phyloP scores from a whole-genome alignment of 331 rosid species.

The Acacia concinna region DNA sequence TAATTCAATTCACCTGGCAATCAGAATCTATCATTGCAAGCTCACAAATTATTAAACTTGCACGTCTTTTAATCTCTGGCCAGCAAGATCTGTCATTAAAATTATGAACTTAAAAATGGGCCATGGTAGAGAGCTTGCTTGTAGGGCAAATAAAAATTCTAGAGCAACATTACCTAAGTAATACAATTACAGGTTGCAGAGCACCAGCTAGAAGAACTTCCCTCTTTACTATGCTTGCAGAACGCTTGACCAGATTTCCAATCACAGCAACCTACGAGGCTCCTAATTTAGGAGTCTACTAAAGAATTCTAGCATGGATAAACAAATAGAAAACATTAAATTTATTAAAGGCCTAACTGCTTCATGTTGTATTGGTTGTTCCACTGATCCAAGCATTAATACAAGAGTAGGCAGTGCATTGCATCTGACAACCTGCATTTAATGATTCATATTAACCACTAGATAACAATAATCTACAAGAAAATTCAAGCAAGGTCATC shows the following conservation, averaged over 20 bases:
- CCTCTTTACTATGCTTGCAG: conserved; percentile 68
- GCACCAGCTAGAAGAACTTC: conserved; percentile 89
- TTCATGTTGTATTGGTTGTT: conserved; percentile 72
- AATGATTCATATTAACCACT: conserved; percentile 28
- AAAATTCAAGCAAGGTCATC: conserved; percentile 9
- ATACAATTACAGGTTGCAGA: conserved; percentile 84
- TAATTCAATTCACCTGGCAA: conserved; percentile 57
- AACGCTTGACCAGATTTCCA: conserved; percentile 86
- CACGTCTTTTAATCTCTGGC: conserved; percentile 78
- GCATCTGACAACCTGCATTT: conserved; percentile 76
- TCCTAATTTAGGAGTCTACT: conserved; percentile 28
- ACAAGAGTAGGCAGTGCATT: conserved; percentile 84
- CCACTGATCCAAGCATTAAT: conserved; percentile 83
- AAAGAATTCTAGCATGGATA: neutral
- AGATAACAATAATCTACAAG: neutral
- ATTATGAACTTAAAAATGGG: conserved; percentile 1
- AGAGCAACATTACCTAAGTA: conserved; percentile 58
- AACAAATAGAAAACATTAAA: neutral
- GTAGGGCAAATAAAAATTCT: neutral
- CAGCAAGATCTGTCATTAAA: conserved; percentile 62
- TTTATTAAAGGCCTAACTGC: conserved; percentile 54
- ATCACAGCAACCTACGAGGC: conserved; percentile 76
- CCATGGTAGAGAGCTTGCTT: neutral
- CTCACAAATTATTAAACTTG: conserved; percentile 83
- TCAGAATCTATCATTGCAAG: conserved; percentile 83